These are phyloP conservation scores for Vinca minor DNA, from an alignment of 257 asterid genomes.

Conservation along the genomic window DNA sequence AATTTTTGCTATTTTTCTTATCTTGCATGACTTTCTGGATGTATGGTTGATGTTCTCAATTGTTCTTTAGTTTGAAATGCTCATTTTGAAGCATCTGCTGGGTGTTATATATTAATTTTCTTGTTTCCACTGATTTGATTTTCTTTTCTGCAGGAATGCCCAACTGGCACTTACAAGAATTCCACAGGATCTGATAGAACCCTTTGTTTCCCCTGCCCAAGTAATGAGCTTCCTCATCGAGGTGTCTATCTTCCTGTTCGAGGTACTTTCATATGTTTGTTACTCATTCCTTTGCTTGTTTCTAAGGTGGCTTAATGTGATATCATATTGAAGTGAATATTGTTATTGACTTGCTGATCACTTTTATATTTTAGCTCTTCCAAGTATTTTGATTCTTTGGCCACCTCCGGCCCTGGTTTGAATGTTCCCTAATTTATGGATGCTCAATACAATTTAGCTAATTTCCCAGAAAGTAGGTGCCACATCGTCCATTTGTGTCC, in stretches of 20 bases:
- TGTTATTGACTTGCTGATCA: not conserved
- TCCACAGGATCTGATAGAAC: constrained; percentile 74
- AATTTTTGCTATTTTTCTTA: too few relatives aligned
- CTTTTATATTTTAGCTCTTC: not conserved
- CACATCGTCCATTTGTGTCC: too few relatives aligned
- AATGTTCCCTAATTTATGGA: not conserved
- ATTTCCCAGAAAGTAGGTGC: too few relatives aligned
- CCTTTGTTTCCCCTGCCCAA: constrained; percentile 80
- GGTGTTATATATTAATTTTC: not conserved
- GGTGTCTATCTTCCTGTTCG: constrained; percentile 65
- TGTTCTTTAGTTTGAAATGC: not conserved
- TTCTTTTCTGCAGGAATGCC: constrained; percentile 70
- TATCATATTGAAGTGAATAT: not conserved
- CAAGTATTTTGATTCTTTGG: not conserved
- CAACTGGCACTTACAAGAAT: constrained; percentile 84
- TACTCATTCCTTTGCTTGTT: not conserved
- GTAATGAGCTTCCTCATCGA: constrained; percentile 72
- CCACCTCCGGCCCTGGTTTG: not conserved
- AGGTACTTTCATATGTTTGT: constrained; percentile 44
- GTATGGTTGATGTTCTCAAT: not conserved
- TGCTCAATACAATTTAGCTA: not conserved
- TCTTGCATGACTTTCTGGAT: not conserved
- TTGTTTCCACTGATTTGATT: constrained; percentile 2
- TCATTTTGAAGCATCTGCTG: not conserved
- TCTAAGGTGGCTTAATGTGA: not conserved